A percentile compares a stretch with the other conserved stretches of the same genome.
Conservation (phyloP, 306 rosid genomes). For the Rosa lucieae region DNA sequence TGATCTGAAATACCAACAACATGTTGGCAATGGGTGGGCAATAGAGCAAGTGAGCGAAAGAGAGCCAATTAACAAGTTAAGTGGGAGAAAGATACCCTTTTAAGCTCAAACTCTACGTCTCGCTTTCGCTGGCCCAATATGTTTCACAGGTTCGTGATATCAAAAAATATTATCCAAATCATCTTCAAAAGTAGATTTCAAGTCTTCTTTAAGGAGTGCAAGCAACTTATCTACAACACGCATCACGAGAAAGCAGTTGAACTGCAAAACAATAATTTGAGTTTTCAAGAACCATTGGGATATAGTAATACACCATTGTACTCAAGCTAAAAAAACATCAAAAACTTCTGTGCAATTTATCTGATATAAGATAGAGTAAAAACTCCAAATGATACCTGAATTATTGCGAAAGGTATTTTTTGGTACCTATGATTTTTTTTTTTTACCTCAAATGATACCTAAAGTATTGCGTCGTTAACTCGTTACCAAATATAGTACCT, state of each 20-base stretch:
- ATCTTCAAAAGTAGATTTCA: slow-evolving; percentile 85
- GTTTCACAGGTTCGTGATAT: slow-evolving; percentile 72
- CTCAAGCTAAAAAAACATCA: not conserved
- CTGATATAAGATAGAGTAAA: no score
- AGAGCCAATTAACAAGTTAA: slow-evolving; percentile 17
- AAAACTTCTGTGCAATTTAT: not conserved
- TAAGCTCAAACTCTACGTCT: slow-evolving; percentile 74
- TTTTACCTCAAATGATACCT: no score
- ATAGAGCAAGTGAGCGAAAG: slow-evolving; percentile 8
- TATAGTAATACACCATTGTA: not conserved
- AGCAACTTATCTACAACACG: slow-evolving; percentile 97
- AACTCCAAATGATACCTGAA: no score
- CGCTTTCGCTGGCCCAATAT: slow-evolving; percentile 71
- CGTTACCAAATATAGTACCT: no score
- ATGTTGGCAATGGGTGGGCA: not conserved
- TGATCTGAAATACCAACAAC: slow-evolving; percentile 55
- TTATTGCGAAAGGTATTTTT: no score
- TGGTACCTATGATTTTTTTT: no score
- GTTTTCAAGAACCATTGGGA: slow-evolving; percentile 2
- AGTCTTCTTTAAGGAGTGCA: slow-evolving; percentile 84
- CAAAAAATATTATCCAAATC: slow-evolving; percentile 76
- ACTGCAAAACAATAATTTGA: slow-evolving; percentile 54
- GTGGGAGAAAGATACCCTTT: slow-evolving; percentile 63
- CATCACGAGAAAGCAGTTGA: slow-evolving; percentile 96
- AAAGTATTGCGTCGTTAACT: no score